Percentiles rank a stretch among this genome's conserved stretches.
Conservation (phyloP, 768 basidiomycete genomes). For the Suillus tomentosus region DNA sequence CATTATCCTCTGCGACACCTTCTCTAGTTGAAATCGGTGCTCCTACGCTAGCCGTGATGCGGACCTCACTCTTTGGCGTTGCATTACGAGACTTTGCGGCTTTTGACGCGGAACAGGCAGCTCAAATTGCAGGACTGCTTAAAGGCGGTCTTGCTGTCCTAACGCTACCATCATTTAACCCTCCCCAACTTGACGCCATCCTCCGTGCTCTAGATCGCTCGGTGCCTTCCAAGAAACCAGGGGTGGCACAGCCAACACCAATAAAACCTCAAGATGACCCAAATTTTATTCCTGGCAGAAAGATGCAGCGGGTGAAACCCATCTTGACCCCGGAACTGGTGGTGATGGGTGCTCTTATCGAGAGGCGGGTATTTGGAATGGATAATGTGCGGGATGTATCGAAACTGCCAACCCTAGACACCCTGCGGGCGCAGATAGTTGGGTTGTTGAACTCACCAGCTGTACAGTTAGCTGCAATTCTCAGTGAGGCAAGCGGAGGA, state of each 20-base stretch:
- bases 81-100: conserved; percentile 63
- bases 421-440: conserved; percentile 79
- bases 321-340: conserved; percentile 63
- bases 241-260: conserved; percentile 52
- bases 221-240: conserved; percentile 59
- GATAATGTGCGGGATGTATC: conserved; percentile 62
- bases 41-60: conserved; percentile 68
- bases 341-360: conserved; percentile 79
- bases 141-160: conserved; percentile 68
- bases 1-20: conserved; percentile 36
- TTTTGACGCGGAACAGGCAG: conserved; percentile 49
- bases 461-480: conserved; percentile 68
- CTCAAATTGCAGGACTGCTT: conserved; percentile 56
- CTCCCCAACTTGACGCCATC: conserved; percentile 68
- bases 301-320: conserved; percentile 60
- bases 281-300: conserved; percentile 64
- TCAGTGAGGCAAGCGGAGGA: conserved; percentile 71
- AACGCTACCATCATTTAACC: conserved; percentile 64
- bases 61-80: conserved; percentile 80
- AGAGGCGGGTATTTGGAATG: conserved; percentile 68
- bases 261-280: conserved; percentile 61
- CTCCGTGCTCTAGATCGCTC: conserved; percentile 67
- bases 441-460: conserved; percentile 80
- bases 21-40: conserved; percentile 31
- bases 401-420: conserved; percentile 76